Conservation (phyloP, 1,284 basidiomycete species). For the Termitomyces sp. region DNA sequence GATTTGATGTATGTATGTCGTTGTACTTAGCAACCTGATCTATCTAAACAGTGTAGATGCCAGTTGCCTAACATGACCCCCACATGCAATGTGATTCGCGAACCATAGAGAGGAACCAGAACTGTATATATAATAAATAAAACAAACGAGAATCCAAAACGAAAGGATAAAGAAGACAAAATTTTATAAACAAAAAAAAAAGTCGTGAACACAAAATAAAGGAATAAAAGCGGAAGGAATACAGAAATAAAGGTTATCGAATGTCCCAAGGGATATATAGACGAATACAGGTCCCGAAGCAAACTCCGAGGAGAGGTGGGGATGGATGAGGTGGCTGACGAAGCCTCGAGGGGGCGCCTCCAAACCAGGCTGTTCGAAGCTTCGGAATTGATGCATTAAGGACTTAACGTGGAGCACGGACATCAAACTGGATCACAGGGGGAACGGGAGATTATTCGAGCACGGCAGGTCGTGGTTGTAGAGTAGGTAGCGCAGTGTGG, state of each 20-base stretch:
- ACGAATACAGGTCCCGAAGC: not conserved
- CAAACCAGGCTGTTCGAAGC: conserved; percentile 5
- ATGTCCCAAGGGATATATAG: conserved; percentile 7
- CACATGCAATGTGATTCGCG: conserved; percentile 1
- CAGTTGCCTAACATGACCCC: not conserved
- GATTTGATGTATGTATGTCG: not conserved
- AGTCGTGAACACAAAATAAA: not conserved
- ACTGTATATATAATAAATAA: conserved; percentile 7
- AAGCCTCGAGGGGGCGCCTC: not conserved
- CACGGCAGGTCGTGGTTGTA: conserved; percentile 8
- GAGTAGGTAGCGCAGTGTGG: conserved; percentile 8
- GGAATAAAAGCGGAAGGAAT: not conserved
- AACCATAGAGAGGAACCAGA: not conserved
- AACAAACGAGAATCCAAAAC: not conserved
- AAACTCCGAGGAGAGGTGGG: conserved; percentile 5
- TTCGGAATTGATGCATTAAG: conserved; percentile 1
- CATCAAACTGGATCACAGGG: conserved; percentile 8
- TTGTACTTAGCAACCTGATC: not conserved
- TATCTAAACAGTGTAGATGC: not conserved
- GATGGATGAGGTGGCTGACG: not conserved
- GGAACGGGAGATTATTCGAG: conserved; percentile 8
- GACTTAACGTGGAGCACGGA: conserved; percentile 14
- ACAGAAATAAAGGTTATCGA: not conserved
- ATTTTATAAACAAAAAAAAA: conserved; percentile 2
- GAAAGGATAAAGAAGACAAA: not conserved